Evolutionary conservation across 345 rosid genomes (phyloP).

Genomic region (Populus nigra): DNA sequence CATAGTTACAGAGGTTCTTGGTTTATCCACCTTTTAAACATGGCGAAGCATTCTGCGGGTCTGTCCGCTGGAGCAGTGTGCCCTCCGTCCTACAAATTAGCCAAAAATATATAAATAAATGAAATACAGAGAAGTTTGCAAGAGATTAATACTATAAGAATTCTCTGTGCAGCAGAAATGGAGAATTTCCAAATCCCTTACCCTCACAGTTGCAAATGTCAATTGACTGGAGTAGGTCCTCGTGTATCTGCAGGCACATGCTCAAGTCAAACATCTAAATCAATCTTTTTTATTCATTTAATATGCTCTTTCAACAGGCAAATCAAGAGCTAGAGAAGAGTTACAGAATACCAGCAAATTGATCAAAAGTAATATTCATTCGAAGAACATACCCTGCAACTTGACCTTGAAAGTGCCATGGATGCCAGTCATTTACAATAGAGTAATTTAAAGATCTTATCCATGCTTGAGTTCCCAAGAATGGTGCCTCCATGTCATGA

Average conservation of each 20-base stretch:
- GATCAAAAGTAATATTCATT: neutral
- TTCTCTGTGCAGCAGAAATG: neutral
- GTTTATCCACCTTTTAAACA: conserved; percentile 44
- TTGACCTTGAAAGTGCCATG: conserved; percentile 29
- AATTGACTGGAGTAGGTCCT: conserved; percentile 55
- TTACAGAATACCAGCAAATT: neutral
- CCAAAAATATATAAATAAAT: neutral
- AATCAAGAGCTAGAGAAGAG: neutral
- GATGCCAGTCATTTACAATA: conserved; percentile 22
- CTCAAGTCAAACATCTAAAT: neutral
- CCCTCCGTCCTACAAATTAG: conserved; percentile 56
- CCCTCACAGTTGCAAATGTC: conserved; percentile 78
- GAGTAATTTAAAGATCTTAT: conserved; percentile 28
- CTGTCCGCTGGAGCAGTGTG: conserved; percentile 53
- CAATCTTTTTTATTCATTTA: neutral
- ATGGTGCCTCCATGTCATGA: conserved; percentile 28
- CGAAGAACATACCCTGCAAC: conserved; percentile 28
- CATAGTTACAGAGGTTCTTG: conserved; percentile 23
- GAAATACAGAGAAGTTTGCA: no score
- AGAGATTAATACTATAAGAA: no score
- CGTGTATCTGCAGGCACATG: conserved; percentile 38
- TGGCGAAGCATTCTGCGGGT: conserved; percentile 46
- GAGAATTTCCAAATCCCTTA: neutral
- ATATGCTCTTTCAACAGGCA: neutral
- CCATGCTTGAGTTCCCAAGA: conserved; percentile 32